Evolutionary conservation across 257 asterid genomes (phyloP).

Genomic region (Ilex aquifolium): DNA sequence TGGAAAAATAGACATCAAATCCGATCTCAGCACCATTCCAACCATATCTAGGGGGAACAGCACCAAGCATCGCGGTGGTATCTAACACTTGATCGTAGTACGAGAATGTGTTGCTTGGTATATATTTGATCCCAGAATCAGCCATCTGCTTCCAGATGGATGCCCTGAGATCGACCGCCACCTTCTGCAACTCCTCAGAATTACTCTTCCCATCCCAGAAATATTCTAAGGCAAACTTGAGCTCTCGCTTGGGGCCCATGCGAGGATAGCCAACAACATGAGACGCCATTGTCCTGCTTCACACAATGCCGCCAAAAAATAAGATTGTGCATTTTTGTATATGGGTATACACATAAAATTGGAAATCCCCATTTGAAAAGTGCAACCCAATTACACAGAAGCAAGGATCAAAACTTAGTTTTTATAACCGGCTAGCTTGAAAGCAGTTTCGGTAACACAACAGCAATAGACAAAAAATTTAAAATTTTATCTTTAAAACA

Average conservation of each 20-base stretch:
- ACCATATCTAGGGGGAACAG: not conserved
- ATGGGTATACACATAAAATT: no score
- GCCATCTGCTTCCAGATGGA: not conserved
- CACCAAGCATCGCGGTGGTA: not conserved
- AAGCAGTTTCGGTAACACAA: no score
- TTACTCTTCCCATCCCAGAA: not conserved
- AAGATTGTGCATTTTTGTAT: no score
- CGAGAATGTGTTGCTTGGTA: not conserved
- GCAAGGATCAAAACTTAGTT: no score
- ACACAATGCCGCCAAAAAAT: not conserved
- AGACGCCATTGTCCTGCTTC: not conserved
- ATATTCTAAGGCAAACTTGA: not conserved
- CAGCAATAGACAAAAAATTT: no score
- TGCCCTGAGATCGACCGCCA: not conserved
- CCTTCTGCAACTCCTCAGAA: not conserved
- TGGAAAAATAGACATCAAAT: not conserved
- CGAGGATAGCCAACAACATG: not conserved
- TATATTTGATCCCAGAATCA: not conserved
- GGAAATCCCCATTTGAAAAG: no score
- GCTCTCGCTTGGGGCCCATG: not conserved
- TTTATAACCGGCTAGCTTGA: no score
- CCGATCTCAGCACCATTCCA: not conserved
- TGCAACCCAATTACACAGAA: no score
- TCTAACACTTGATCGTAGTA: not conserved
- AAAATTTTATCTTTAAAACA: no score